Conservation (phyloP, 441 rosid species). For the Jatropha podagrica region DNA sequence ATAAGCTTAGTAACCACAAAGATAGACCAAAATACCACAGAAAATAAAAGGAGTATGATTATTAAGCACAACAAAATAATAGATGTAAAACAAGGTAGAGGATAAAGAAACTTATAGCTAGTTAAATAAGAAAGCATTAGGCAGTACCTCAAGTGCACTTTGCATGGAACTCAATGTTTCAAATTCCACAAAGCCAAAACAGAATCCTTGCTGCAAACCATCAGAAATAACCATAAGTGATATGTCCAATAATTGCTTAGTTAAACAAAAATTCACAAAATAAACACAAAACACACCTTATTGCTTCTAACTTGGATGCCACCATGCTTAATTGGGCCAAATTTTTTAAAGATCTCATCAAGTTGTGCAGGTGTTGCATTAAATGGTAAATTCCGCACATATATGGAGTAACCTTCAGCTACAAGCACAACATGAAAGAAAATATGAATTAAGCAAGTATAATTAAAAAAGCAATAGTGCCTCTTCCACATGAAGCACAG, state of each 20-base stretch:
- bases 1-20: neutral
- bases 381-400: conserved; percentile 71
- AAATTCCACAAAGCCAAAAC: conserved; percentile 93
- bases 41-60: neutral
- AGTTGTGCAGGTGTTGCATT: conserved; percentile 69
- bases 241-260: conserved; percentile 9
- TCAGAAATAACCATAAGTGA: conserved; percentile 29
- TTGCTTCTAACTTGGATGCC: conserved; percentile 94
- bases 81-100: neutral
- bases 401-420: conserved; percentile 85
- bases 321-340: conserved; percentile 76
- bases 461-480: conserved; percentile 9
- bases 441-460: neutral
- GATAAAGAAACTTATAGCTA: conserved; percentile 5
- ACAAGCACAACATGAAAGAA: conserved; percentile 21
- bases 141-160: conserved; percentile 71
- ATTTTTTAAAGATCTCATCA: conserved; percentile 70
- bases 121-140: conserved; percentile 13
- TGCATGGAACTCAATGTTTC: conserved; percentile 67
- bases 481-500: conserved; percentile 5
- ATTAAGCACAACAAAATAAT: neutral
- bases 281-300: conserved; percentile 51
- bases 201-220: conserved; percentile 70
- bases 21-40: conserved; percentile 1
- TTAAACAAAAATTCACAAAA: conserved; percentile 7